Percentiles rank a stretch among this genome's conserved stretches.
phyloP scores from a whole-genome alignment of 345 rosid genomes.

The Geranium brycei region DNA sequence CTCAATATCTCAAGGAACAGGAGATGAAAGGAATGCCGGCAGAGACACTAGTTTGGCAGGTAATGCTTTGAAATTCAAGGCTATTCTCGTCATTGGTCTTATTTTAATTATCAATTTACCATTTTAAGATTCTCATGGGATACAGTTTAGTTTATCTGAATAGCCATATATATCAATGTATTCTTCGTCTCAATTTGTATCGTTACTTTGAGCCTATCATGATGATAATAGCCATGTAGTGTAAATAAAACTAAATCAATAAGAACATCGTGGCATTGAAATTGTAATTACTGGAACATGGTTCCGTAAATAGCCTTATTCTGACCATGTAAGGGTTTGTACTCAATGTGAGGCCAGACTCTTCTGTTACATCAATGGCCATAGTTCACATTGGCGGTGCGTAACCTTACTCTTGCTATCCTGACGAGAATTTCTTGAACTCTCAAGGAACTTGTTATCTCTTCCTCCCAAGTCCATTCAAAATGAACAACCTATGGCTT shows the following conservation, averaged over 20 bases:
- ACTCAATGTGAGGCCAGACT: not conserved
- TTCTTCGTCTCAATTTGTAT: too few species aligned
- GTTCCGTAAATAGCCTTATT: not conserved
- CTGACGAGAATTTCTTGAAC: too few species aligned
- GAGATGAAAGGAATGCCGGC: slow-evolving; percentile 31
- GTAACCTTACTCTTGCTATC: not conserved
- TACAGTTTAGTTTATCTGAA: not conserved
- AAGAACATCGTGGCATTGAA: too few species aligned
- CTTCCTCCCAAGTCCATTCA: too few species aligned
- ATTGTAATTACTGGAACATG: too few species aligned
- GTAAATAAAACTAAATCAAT: not conserved
- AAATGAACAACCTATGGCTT: too few species aligned
- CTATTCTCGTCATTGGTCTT: not conserved
- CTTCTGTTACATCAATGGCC: not conserved
- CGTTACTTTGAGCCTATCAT: not conserved
- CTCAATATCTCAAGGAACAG: slow-evolving; percentile 35
- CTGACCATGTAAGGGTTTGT: not conserved
- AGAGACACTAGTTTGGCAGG: slow-evolving; percentile 37
- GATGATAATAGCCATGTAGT: not conserved
- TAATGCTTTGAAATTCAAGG: slow-evolving; percentile 10
- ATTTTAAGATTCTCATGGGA: not conserved
- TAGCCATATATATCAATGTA: not conserved
- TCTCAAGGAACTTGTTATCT: not conserved
- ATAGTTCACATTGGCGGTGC: not conserved
- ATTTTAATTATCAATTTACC: not conserved